Base-by-base conservation (phyloP, 345 rosid species). In the Erodium maritimum region DNA sequence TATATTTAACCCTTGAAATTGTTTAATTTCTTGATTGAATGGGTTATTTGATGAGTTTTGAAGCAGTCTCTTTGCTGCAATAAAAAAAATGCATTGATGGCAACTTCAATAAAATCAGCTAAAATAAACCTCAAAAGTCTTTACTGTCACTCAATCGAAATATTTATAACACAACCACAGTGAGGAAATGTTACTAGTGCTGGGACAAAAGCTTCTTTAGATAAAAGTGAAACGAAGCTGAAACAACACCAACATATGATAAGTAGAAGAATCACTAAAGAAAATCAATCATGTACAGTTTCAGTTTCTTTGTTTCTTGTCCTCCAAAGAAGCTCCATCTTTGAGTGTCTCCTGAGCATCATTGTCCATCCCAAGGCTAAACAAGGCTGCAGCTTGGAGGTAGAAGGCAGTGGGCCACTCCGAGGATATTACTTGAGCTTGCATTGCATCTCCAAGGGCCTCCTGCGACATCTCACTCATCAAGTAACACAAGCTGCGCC, bases 391-490 rank as follows among this genome's bases (percentile, higher is more conserved):
- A 1, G 66, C 60, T 45, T 63, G 66, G 50, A 63, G 25, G 53
- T 63, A 63, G 37, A 63, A 63, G 22, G 66, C 54, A 5, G 66
- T 55, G 1, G 66, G 55, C 66, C 66, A 63, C 5, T 63, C 59
- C 3, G 66, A 53, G 37, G 55, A 54, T 19, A 63, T 42, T 7
- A 50, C 55, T 55, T 63, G 66, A 17, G 66, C 66, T 55, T 63
- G 59, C 66, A 63, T 63, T 13, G 59, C 66, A 20, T 63, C 66
- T 16, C 66, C 52, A 12, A 63, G 66, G 0, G 66, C 66, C n/a
- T 57, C 66, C 2, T 63, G 59, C 11, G 59, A 52, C 21, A 54
- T 54, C 19, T 55, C 59, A 10, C 52, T 50, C 17, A 54, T 24
- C 19, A 63, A 52, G 21, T 54, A 55, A 22, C 66, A 63, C 6